Percentiles rank a stretch among this genome's conserved stretches.
Conservation (phyloP, 441 rosid genomes). For the Sinapis alba region DNA sequence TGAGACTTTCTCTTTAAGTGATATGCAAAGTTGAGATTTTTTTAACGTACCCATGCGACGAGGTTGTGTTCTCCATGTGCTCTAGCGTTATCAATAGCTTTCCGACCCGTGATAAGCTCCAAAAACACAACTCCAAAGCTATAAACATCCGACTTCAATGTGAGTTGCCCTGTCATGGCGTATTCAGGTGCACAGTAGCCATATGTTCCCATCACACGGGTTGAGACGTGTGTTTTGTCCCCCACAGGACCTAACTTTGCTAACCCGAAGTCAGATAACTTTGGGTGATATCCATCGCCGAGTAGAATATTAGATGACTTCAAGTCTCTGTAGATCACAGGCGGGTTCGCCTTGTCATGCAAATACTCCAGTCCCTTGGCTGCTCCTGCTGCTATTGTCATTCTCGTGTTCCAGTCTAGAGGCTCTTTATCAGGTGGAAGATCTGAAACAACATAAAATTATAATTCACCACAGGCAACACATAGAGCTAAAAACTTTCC, state of each 20-base stretch:
- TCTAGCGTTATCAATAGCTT: conserved; percentile 85
- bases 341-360: conserved; percentile 97
- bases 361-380: conserved; percentile 96
- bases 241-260: conserved; percentile 99
- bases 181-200: conserved; percentile 99
- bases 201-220: conserved; percentile 98
- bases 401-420: conserved; percentile 92
- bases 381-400: conserved; percentile 99
- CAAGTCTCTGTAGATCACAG: conserved; percentile 92
- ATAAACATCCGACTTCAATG: conserved; percentile 93
- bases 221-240: conserved; percentile 97
- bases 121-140: conserved; percentile 99
- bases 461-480: not conserved
- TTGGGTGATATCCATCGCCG: conserved; percentile 86
- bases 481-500: not conserved
- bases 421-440: conserved; percentile 86
- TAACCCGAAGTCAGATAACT: conserved; percentile 93
- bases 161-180: conserved; percentile 98
- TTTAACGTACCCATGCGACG: conserved; percentile 85
- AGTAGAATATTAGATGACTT: conserved; percentile 97
- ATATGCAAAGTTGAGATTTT: not conserved
- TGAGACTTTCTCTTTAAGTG: conserved; percentile 3
- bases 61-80: conserved; percentile 94
- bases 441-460: conserved; percentile 47
- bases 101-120: conserved; percentile 96